Evolutionary conservation across 768 basidiomycete genomes (phyloP).

Genomic region (Russula virescens): DNA sequence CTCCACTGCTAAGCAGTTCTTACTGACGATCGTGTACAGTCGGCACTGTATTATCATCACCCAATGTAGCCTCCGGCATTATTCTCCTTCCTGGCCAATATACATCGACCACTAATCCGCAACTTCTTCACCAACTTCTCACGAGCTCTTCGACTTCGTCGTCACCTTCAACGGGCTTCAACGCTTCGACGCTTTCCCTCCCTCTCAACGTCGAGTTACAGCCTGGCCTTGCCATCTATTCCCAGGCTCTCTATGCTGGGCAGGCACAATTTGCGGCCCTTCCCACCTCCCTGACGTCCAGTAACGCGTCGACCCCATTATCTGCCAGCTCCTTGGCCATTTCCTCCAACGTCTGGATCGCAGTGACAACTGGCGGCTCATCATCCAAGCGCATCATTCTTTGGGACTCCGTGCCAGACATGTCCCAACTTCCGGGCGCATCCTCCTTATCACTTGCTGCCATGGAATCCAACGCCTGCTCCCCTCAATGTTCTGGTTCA

Average conservation of each 20-base stretch:
- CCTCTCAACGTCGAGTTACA: conserved; percentile 64
- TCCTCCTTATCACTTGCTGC: conserved; percentile 54
- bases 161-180: conserved; percentile 59
- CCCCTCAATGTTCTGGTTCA: conserved; percentile 65
- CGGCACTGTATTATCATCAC: conserved; percentile 57
- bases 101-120: conserved; percentile 61
- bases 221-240: conserved; percentile 64
- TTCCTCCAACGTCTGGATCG: conserved; percentile 64
- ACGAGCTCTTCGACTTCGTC: conserved; percentile 59
- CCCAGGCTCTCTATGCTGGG: conserved; percentile 58
- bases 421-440: conserved; percentile 57
- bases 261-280: conserved; percentile 54
- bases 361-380: conserved; percentile 48
- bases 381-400: conserved; percentile 51
- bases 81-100: conserved; percentile 77
- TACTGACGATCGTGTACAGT: conserved; percentile 39
- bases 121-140: conserved; percentile 61
- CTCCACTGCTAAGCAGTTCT: background rate
- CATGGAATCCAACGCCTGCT: conserved; percentile 69
- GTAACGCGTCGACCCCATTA: conserved; percentile 37
- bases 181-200: conserved; percentile 48
- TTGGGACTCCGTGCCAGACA: conserved; percentile 76
- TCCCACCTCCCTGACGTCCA: conserved; percentile 43
- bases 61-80: conserved; percentile 46
- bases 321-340: conserved; percentile 58